Conservation (phyloP, 2,329 filamentous ascomycete species). For the Bipolaris gigantea region DNA sequence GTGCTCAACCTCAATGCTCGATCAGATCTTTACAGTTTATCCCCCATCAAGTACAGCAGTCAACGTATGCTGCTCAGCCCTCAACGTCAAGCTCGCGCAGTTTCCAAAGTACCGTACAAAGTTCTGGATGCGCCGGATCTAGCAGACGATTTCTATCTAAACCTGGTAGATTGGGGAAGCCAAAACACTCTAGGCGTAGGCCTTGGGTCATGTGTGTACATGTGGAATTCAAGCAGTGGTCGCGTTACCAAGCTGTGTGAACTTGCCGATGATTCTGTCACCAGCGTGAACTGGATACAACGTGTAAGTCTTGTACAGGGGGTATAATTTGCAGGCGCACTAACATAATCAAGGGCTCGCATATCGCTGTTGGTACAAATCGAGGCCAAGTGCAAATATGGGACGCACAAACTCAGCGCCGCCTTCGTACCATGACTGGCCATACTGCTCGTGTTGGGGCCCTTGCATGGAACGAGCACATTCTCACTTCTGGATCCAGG, state of each 20-base stretch:
- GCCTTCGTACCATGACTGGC: conserved; percentile 93
- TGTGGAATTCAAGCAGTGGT: conserved; percentile 94
- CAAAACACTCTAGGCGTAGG: conserved; percentile 93
- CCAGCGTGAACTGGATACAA: conserved; percentile 98
- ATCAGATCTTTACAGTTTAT: conserved; percentile 93
- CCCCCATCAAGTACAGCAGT: conserved; percentile 88
- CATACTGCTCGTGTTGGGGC: conserved; percentile 92
- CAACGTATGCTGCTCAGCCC: conserved; percentile 92
- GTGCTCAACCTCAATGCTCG: conserved; percentile 79
- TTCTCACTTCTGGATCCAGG: conserved; percentile 90
- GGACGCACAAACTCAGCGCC: conserved; percentile 85
- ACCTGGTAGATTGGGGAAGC: conserved; percentile 96
- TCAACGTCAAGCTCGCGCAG: conserved; percentile 81
- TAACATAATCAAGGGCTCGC: conserved; percentile 65
- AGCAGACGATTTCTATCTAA: conserved; percentile 96
- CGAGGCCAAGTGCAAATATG: conserved; percentile 97
- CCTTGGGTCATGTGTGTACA: conserved; percentile 89
- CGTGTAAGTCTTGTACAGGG: conserved; percentile 53
- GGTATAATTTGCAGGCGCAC: neutral
- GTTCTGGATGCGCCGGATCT: conserved; percentile 94
- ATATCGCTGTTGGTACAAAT: conserved; percentile 91
- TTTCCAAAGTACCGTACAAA: conserved; percentile 97
- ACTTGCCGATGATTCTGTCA: conserved; percentile 88
- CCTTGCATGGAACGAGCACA: conserved; percentile 96
- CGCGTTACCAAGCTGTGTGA: conserved; percentile 93